Conservation (phyloP, 352 stramenopile genomes). For the Globisporangium echinulatum region DNA sequence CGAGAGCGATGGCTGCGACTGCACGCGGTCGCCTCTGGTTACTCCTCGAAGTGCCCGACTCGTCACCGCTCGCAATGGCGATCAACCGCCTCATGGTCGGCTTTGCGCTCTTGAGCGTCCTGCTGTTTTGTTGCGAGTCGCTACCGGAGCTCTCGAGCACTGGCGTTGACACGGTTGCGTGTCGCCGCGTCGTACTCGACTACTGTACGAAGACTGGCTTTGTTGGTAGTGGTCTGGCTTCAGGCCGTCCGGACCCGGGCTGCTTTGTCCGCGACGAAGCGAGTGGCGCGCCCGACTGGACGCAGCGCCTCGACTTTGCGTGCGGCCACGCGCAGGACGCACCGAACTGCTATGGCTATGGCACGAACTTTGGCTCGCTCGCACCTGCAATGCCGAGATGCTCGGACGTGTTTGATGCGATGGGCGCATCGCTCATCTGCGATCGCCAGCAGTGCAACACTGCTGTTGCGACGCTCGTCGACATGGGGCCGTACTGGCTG, state of each 20-base stretch:
- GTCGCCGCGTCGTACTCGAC: constrained; percentile 34
- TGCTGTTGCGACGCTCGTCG: constrained; percentile 22
- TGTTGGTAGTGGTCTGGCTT: no score
- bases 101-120: constrained; percentile 51
- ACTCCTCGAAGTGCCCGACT: constrained; percentile 54
- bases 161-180: constrained; percentile 36
- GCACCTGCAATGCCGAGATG: constrained; percentile 20
- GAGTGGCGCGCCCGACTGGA: constrained; percentile 26
- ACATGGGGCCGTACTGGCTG: constrained; percentile 74
- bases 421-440: constrained; percentile 33
- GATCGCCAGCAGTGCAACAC: constrained; percentile 41
- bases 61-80: constrained; percentile 29
- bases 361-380: constrained; percentile 49
- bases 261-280: constrained; percentile 34
- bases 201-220: constrained; percentile 44
- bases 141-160: constrained; percentile 50
- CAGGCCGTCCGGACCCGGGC: constrained; percentile 22
- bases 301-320: constrained; percentile 30
- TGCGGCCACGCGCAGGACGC: constrained; percentile 19
- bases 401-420: constrained; percentile 22
- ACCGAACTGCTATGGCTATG: constrained; percentile 37
- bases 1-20: constrained; percentile 17
- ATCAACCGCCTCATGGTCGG: constrained; percentile 57
- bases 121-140: constrained; percentile 68
- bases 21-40: constrained; percentile 46